phyloP scores from a whole-genome alignment of 2,329 filamentous ascomycete species.

The Paraphoma chrysanthemicola region DNA sequence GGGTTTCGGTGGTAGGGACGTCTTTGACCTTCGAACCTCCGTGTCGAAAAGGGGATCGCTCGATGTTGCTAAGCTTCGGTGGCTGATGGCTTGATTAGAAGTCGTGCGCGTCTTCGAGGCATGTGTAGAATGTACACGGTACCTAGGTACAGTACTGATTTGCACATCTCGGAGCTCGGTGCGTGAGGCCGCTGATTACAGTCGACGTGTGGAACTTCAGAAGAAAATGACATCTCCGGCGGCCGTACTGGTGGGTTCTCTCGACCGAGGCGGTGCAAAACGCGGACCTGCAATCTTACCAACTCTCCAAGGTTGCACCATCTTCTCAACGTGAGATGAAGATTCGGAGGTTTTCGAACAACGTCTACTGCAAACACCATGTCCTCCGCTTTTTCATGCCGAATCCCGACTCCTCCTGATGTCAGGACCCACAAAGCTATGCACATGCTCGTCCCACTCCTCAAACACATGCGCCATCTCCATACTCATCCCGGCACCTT shows the following conservation, averaged over 20 bases:
- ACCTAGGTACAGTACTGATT: too few relatives aligned
- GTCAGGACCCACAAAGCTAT: neutral
- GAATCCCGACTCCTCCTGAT: neutral
- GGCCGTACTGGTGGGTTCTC: too few relatives aligned
- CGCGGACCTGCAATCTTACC: too few relatives aligned
- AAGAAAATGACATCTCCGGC: too few relatives aligned
- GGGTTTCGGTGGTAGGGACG: neutral
- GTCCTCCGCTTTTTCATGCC: neutral
- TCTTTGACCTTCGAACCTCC: neutral
- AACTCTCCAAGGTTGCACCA: too few relatives aligned
- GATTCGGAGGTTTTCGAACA: too few relatives aligned
- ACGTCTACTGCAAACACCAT: too few relatives aligned
- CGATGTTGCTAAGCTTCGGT: constrained; percentile 5
- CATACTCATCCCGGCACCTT: neutral
- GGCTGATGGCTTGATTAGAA: constrained; percentile 7
- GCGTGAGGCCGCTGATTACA: neutral
- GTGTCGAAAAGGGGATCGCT: constrained; percentile 1
- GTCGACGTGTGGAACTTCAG: too few relatives aligned
- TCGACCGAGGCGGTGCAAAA: too few relatives aligned
- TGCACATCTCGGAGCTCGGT: neutral
- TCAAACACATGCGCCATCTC: neutral
- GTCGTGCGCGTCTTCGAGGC: neutral
- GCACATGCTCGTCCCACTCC: neutral
- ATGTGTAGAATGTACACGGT: too few relatives aligned
- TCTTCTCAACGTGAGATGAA: too few relatives aligned